Conservation (phyloP, 495 filamentous ascomycete genomes). For the Aspergillus ellipticus region DNA sequence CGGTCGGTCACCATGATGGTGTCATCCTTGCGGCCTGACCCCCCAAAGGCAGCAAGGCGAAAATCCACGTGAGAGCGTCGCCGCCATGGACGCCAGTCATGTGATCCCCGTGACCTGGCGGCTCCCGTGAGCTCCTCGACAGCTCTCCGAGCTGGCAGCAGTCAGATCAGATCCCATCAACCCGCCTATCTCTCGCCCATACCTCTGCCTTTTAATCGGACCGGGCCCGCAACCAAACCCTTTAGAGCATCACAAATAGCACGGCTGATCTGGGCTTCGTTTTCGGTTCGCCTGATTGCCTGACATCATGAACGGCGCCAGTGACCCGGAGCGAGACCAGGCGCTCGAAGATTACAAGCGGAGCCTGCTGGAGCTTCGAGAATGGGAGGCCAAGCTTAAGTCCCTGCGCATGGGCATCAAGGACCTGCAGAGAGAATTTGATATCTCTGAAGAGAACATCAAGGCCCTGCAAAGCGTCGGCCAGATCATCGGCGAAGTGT, state of each 20-base stretch:
- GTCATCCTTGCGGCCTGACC: neutral
- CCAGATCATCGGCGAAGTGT: slow-evolving; percentile 97
- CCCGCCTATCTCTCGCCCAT: slow-evolving; percentile 3
- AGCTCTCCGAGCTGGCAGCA: slow-evolving; percentile 20
- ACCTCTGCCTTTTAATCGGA: neutral
- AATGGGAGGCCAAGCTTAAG: slow-evolving; percentile 98
- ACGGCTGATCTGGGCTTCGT: no score
- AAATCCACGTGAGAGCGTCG: slow-evolving; percentile 21
- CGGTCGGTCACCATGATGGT: no score
- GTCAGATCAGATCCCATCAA: slow-evolving; percentile 15
- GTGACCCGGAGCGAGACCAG: slow-evolving; percentile 68
- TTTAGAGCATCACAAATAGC: no score
- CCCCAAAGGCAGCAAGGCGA: slow-evolving; percentile 6
- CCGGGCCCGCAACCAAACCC: neutral
- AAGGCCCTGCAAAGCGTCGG: slow-evolving; percentile 99
- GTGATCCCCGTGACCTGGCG: slow-evolving; percentile 20
- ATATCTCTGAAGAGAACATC: slow-evolving; percentile 98
- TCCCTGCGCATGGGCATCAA: slow-evolving; percentile 89
- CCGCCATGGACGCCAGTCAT: slow-evolving; percentile 16
- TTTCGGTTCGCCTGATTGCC: neutral
- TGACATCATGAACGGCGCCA: slow-evolving; percentile 43
- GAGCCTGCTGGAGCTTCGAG: slow-evolving; percentile 91
- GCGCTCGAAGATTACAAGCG: slow-evolving; percentile 85
- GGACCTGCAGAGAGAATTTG: slow-evolving; percentile 87
- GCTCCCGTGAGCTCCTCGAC: slow-evolving; percentile 30